Base-by-base conservation (phyloP, 306 rosid species). In the Cyamopsis tetragonoloba region DNA sequence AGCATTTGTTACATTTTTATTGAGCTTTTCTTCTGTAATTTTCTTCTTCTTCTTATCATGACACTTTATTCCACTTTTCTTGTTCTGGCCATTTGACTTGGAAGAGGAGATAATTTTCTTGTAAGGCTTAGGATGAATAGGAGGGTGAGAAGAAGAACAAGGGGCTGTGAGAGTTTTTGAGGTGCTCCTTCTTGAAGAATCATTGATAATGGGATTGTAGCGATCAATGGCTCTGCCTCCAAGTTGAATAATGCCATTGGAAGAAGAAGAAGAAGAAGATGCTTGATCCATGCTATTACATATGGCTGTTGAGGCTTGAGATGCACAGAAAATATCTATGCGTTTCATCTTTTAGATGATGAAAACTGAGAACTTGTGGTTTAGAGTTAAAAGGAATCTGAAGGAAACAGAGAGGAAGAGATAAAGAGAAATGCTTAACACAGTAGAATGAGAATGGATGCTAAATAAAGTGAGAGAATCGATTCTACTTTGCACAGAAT, bases 181-280 rank as follows among this genome's bases (percentile, higher is more conserved):
- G 22, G 69, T 73, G 50, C 39, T 73, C 64, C 93, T 75, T 68
- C 80, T 86, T 74, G 81, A 76, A 62, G 81, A 76, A 62, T 88
- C 92, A 17, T 65, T 72, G 81, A 93, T 93, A 30, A 93, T 85
- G 27, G 99, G 99, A 46, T 93, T 93, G 85, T 86, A 89, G 78
- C 99, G 97, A 69, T 93, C 99, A 34, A 93, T 86, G 68, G 84
- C 82, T 68, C 84, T 27, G 61, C 95, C 91, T 20, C 99, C 99
- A 0, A 88, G 96, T 64, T 86, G 87, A 68, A 84, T 76, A 68
- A 84, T 76, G 50, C 76, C 17, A 28, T 79, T 72, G 44, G 92
- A 78, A 44, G 98, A 83, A 7, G 91, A 91, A 8, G 98, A 83
- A 7, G 91, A 91, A 8, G 91, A 86, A 3, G 83, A 76, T 6